A percentile compares a stretch with the other conserved stretches of the same genome.
Evolutionary conservation across 2,329 filamentous ascomycete species (phyloP).

Genomic region (Pseudogymnoascus sp.): DNA sequence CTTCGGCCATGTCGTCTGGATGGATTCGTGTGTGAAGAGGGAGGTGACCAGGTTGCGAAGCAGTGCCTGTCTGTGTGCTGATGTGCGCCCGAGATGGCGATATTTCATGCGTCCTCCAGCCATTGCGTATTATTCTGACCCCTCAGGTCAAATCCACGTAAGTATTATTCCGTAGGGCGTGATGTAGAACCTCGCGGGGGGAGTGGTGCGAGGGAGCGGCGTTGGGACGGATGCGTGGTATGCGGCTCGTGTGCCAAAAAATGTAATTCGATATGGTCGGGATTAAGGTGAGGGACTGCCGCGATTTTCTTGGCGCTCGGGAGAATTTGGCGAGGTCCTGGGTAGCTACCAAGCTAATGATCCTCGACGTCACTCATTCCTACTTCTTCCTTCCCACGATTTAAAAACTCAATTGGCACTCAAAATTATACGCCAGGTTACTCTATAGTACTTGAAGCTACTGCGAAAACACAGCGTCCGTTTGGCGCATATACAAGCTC

Average conservation of each 20-base stretch:
- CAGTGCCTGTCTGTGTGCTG: conserved; percentile 81
- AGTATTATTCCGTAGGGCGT: neutral
- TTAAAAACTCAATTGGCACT: neutral
- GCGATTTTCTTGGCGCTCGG: conserved; percentile 13
- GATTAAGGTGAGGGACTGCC: conserved; percentile 8
- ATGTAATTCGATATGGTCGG: conserved; percentile 8
- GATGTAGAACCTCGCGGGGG: neutral
- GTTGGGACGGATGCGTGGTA: conserved; percentile 7
- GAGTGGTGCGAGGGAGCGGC: neutral
- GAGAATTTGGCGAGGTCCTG: conserved; percentile 18
- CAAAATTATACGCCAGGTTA: neutral
- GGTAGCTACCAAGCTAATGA: neutral
- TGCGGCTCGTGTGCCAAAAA: conserved; percentile 6
- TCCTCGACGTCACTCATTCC: conserved; percentile 3
- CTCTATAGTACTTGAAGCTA: neutral
- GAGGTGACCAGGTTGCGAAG: conserved; percentile 94
- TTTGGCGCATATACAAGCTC: neutral
- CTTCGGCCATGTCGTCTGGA: conserved; percentile 91
- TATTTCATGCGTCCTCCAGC: conserved; percentile 81
- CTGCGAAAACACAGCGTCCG: neutral
- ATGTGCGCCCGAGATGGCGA: conserved; percentile 77
- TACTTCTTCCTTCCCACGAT: neutral
- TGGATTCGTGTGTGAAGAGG: conserved; percentile 85
- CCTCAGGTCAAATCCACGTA: neutral
- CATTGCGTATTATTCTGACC: conserved; percentile 44